Base-by-base conservation (phyloP, 805 yeast species). In the Ogataea ganodermae region DNA sequence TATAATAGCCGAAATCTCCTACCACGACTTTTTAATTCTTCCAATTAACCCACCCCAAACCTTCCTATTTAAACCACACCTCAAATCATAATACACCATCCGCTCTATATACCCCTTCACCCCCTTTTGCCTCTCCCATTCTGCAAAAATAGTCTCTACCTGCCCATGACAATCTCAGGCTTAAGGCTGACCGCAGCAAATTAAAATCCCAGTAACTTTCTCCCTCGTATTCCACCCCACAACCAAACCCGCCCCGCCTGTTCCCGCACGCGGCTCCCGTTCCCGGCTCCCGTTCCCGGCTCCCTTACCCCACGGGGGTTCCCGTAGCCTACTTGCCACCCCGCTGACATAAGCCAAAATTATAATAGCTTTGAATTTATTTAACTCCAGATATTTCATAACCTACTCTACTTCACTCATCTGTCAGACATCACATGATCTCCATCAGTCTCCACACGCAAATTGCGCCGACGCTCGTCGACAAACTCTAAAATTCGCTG, bases 401-500 rank as follows among this genome's bases (percentile, higher is more conserved):
- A n/a, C 38, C 26, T 35, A 28, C 23, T 17, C 33, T 30, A 14
- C 18, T n/a, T 30, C 33, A n/a, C 24, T 30, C 33, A 30, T 16
- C 16, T 16, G 16, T 30, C 28, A 22, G 24, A 17, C 36, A 40
- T 40, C 18, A 33, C 24, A 13, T 24, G 36, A 7, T 24, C 35
- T 6, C 35, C 32, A 18, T 24, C 41, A 8, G 33, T 63, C 20
- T 63, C 62, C 8, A 30, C 48, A 35, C 62, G 52, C 13, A 47
- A 44, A 21, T 35, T 63, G 39, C 53, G 55, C 53, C 70, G 71
- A 56, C 76, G 79, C 32, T 70, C 66, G 38, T 48, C 57, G 55
- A 77, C 82, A 65, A 83, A 91, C 27, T 73, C 79, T 36, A 69
- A 70, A 45, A 89, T 89, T 61, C 76, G 77, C 36, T 66, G 60